These are phyloP conservation scores for Ophiostoma triangulosporum DNA, from an alignment of 2,329 filamentous ascomycete genomes.

Conservation along the genomic window DNA sequence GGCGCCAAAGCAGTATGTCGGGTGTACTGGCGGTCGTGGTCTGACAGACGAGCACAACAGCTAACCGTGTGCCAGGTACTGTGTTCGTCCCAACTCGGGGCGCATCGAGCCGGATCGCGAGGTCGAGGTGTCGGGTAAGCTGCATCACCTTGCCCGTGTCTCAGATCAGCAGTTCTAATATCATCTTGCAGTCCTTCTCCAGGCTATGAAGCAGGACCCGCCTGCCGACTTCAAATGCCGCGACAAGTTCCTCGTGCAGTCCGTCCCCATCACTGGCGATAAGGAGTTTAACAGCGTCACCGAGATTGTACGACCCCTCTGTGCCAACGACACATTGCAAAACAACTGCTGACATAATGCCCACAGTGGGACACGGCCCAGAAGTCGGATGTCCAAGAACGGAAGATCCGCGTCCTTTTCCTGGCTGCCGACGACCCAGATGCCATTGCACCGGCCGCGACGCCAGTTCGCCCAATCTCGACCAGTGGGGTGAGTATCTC, in stretches of 20 bases:
- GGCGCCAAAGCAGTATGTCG: conserved; percentile 81
- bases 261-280: conserved; percentile 54
- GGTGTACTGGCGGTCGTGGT: background rate
- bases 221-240: conserved; percentile 68
- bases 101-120: conserved; percentile 81
- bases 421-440: conserved; percentile 43
- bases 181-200: conserved; percentile 60
- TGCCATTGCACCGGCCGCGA: conserved; percentile 18
- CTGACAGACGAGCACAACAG: background rate
- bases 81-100: conserved; percentile 91
- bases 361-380: conserved; percentile 63
- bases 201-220: conserved; percentile 95
- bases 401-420: conserved; percentile 90
- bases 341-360: background rate
- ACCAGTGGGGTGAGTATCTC: conserved; percentile 16
- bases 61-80: conserved; percentile 54
- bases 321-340: background rate
- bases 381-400: conserved; percentile 73
- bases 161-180: background rate
- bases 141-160: background rate
- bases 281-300: conserved; percentile 72
- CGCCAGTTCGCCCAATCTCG: conserved; percentile 18
- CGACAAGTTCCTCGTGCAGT: conserved; percentile 18
- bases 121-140: conserved; percentile 80
- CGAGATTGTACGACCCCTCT: conserved; percentile 51